Evolutionary conservation across 2,329 filamentous ascomycete genomes (phyloP).

Genomic region (Claviceps paspali): DNA sequence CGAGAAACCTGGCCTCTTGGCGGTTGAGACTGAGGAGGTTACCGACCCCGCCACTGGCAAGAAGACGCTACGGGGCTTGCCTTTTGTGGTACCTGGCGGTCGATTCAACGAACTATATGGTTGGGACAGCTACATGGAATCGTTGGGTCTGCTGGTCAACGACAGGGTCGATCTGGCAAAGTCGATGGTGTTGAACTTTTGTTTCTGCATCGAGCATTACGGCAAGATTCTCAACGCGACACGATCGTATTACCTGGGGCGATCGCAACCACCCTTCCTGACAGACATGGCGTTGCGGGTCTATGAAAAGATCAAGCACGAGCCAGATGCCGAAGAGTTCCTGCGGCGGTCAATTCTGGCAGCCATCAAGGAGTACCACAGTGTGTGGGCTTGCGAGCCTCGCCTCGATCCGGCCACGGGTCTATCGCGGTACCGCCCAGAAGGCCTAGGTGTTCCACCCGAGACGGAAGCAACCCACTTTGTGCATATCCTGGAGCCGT

Average conservation of each 20-base stretch:
- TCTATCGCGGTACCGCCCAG: constrained; percentile 70
- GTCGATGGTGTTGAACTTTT: constrained; percentile 90
- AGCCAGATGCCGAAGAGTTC: constrained; percentile 68
- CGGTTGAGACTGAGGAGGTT: constrained; percentile 73
- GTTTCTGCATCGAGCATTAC: constrained; percentile 96
- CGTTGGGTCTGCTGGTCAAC: constrained; percentile 73
- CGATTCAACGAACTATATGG: constrained; percentile 97
- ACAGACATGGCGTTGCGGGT: constrained; percentile 94
- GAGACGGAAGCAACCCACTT: constrained; percentile 86
- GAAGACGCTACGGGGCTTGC: constrained; percentile 60
- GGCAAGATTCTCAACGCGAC: constrained; percentile 97
- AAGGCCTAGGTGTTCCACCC: constrained; percentile 73
- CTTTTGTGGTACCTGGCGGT: constrained; percentile 94
- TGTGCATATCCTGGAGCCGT: constrained; percentile 65
- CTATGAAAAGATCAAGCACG: constrained; percentile 83
- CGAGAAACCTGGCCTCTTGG: constrained; percentile 72
- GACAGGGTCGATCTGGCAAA: constrained; percentile 79
- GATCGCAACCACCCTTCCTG: constrained; percentile 90
- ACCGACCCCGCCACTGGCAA: constrained; percentile 47
- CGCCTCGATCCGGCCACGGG: constrained; percentile 64
- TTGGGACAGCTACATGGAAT: constrained; percentile 99
- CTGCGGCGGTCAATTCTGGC: constrained; percentile 66
- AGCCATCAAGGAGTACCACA: constrained; percentile 93
- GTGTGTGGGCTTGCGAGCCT: constrained; percentile 69
- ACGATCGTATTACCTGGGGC: constrained; percentile 83